These are phyloP conservation scores for Dipodascopsis tothii DNA, from an alignment of 805 yeast genomes.

Conservation along the genomic window DNA sequence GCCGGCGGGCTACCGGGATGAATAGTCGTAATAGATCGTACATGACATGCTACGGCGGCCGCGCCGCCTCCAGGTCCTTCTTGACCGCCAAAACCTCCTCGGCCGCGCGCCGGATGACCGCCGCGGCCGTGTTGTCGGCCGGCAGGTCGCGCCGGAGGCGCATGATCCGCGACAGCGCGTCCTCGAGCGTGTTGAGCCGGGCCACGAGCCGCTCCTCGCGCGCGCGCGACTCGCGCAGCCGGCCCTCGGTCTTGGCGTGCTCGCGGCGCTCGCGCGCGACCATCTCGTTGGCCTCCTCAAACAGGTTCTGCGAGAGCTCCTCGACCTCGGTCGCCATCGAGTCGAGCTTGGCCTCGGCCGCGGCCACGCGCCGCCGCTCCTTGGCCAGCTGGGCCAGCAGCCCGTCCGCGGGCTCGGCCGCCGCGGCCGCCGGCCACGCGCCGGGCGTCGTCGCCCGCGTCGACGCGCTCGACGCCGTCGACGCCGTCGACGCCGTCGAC, in stretches of 20 bases:
- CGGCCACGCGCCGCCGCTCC: slow-evolving; percentile 21
- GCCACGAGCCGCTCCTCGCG: slow-evolving; percentile 12
- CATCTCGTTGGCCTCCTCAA: slow-evolving; percentile 24
- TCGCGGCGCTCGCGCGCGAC: slow-evolving; percentile 23
- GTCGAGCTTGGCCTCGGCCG: slow-evolving; percentile 19
- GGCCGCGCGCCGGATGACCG: too few species aligned
- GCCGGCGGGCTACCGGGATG: too few species aligned
- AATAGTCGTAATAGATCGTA: too few species aligned
- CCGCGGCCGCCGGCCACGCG: background rate
- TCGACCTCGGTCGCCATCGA: slow-evolving; percentile 22
- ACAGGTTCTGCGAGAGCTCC: slow-evolving; percentile 22
- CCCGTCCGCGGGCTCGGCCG: background rate
- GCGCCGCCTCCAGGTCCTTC: too few species aligned
- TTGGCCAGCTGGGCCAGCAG: background rate
- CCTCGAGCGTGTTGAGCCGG: slow-evolving; percentile 8
- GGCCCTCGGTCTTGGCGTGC: slow-evolving; percentile 14
- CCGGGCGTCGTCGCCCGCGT: background rate
- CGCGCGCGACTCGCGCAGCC: slow-evolving; percentile 7
- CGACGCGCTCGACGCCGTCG: slow-evolving; percentile 2
- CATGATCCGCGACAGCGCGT: slow-evolving; percentile 10
- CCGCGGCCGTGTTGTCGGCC: too few species aligned
- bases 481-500: slow-evolving; percentile 1
- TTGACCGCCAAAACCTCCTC: too few species aligned
- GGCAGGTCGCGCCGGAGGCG: background rate
- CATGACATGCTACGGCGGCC: too few species aligned